Percentiles rank a stretch among this genome's conserved stretches.
phyloP scores from a whole-genome alignment of 2,329 filamentous ascomycete genomes.

The Exophiala alcalophila region DNA sequence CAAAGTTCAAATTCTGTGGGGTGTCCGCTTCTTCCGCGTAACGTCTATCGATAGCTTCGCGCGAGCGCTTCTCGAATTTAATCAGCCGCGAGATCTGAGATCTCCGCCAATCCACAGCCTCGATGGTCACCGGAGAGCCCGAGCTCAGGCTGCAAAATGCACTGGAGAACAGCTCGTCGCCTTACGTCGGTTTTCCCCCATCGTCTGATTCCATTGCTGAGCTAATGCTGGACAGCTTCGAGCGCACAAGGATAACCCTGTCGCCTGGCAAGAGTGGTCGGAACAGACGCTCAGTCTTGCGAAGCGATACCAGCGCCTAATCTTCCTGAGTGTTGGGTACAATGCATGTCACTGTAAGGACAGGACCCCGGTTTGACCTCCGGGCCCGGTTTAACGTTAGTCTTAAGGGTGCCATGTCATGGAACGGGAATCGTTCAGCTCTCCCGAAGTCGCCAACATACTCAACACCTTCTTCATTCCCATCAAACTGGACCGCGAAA shows the following conservation, averaged over 20 bases:
- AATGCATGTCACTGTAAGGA: constrained; percentile 85
- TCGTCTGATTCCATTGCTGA: too few relatives aligned
- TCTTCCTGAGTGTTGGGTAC: constrained; percentile 94
- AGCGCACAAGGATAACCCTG: constrained; percentile 73
- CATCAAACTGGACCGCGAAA: constrained; percentile 88
- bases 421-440: constrained; percentile 86
- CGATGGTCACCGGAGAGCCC: constrained; percentile 19
- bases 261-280: constrained; percentile 89
- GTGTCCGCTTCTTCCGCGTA: not conserved
- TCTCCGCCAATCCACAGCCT: constrained; percentile 3
- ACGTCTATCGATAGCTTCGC: too few relatives aligned
- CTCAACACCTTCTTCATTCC: constrained; percentile 88
- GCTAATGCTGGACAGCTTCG: constrained; percentile 52
- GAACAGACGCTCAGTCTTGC: constrained; percentile 73
- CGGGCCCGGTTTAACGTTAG: constrained; percentile 6
- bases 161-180: constrained; percentile 51
- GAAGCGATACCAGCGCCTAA: constrained; percentile 75
- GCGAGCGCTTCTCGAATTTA: too few relatives aligned
- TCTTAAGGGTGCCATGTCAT: constrained; percentile 77
- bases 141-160: constrained; percentile 25
- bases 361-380: not conserved
- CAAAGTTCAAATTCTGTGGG: too few relatives aligned
- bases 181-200: constrained; percentile 62
- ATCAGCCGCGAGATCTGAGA: constrained; percentile 4
- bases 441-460: constrained; percentile 72